Conservation (phyloP, 345 rosid genomes). For the Garcia nutans region DNA sequence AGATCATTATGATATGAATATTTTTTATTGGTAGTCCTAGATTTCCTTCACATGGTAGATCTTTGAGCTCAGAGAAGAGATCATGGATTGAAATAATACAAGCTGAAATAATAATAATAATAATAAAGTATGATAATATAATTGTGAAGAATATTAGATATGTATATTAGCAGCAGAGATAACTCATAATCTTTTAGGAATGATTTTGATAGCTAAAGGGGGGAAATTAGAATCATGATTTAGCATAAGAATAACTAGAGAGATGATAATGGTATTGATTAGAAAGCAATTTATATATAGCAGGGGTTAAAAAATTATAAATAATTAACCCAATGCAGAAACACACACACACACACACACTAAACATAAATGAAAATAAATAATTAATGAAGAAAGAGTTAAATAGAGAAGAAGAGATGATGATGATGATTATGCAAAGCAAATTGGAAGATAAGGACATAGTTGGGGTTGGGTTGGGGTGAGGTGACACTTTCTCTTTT, state of each 20-base stretch:
- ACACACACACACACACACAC: too few relatives aligned
- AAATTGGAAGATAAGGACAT: conserved; percentile 46
- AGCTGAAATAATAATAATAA: not conserved
- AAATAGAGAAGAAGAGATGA: conserved; percentile 16
- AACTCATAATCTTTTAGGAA: conserved; percentile 10
- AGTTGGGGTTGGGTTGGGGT: not conserved
- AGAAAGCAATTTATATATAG: too few relatives aligned
- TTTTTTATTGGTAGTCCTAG: conserved; percentile 24
- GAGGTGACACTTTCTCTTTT: conserved; percentile 51
- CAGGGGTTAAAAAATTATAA: too few relatives aligned
- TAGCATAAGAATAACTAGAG: conserved; percentile 24
- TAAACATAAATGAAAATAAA: too few relatives aligned
- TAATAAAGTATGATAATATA: not conserved
- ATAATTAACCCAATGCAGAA: too few relatives aligned
- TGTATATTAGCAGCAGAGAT: not conserved
- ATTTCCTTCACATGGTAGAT: conserved; percentile 31
- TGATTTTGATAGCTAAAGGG: conserved; percentile 18
- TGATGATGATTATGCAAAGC: conserved; percentile 36
- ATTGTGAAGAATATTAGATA: conserved; percentile 1
- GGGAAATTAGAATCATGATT: conserved; percentile 26
- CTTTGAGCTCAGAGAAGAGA: conserved; percentile 9
- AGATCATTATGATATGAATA: conserved; percentile 6
- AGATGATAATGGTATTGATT: not conserved
- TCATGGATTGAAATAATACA: not conserved
- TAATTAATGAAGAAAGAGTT: conserved; percentile 18